Conservation (phyloP, 306 rosid species). For the Lagenaria siceraria region DNA sequence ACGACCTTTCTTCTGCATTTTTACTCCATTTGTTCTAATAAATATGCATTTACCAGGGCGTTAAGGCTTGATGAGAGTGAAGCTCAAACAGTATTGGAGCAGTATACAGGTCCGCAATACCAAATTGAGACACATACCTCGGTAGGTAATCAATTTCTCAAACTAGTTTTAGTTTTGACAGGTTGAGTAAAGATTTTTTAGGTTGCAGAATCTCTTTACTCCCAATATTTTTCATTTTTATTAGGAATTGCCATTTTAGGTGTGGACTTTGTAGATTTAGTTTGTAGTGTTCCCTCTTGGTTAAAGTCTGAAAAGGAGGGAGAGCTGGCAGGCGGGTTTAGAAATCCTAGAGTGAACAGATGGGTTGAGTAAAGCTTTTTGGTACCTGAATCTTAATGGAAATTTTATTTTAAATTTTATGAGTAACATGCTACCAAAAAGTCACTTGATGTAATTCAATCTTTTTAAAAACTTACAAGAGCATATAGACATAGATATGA, state of each 20-base stretch:
- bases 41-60: conserved; percentile 35
- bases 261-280: background rate
- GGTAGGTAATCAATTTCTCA: conserved; percentile 59
- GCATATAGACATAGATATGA: background rate
- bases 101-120: conserved; percentile 65
- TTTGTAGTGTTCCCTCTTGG: background rate
- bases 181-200: background rate
- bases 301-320: background rate
- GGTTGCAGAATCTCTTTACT: background rate
- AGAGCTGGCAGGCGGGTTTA: background rate
- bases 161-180: background rate
- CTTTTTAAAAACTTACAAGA: background rate
- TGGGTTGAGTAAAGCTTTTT: background rate
- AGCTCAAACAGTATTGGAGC: conserved; percentile 51
- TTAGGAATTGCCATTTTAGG: background rate
- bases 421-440: background rate
- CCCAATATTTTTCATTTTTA: background rate
- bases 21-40: background rate
- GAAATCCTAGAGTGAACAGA: background rate
- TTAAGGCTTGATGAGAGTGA: conserved; percentile 40
- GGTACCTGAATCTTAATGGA: background rate
- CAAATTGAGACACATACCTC: conserved; percentile 54
- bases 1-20: background rate
- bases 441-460: background rate
- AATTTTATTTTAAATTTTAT: background rate